Evolutionary conservation across 345 rosid species (phyloP).

Genomic region (Salix arbutifolia): DNA sequence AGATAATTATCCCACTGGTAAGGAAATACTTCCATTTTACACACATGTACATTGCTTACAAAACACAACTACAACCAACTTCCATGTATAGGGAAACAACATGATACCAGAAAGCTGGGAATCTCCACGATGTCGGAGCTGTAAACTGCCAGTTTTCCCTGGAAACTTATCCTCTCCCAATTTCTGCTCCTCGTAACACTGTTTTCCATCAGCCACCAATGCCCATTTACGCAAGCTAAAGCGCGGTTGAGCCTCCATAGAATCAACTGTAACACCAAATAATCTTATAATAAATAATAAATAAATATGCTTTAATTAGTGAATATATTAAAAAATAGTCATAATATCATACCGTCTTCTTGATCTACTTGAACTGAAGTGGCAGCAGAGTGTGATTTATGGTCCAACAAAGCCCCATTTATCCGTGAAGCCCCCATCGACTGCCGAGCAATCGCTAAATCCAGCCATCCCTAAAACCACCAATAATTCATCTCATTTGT

Average conservation of each 20-base stretch:
- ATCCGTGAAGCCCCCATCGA: constrained; percentile 89
- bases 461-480: constrained; percentile 77
- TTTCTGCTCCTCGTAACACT: constrained; percentile 24
- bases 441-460: constrained; percentile 81
- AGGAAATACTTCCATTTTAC: not conserved
- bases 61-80: not conserved
- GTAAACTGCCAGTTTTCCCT: constrained; percentile 29
- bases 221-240: constrained; percentile 74
- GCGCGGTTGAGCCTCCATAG: constrained; percentile 37
- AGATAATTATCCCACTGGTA: not conserved
- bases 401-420: constrained; percentile 67
- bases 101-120: constrained; percentile 48
- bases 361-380: constrained; percentile 48
- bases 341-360: constrained; percentile 29
- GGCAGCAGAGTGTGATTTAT: constrained; percentile 68
- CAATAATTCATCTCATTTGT: no score
- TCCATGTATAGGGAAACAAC: not conserved
- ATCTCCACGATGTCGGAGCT: constrained; percentile 45
- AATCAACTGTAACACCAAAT: constrained; percentile 32
- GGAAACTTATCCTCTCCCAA: constrained; percentile 30
- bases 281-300: not conserved
- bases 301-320: not conserved
- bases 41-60: not conserved
- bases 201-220: constrained; percentile 29
- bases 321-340: not conserved